Conservation (phyloP, 179 eudicot genomes). For the Beta lomatogona region DNA sequence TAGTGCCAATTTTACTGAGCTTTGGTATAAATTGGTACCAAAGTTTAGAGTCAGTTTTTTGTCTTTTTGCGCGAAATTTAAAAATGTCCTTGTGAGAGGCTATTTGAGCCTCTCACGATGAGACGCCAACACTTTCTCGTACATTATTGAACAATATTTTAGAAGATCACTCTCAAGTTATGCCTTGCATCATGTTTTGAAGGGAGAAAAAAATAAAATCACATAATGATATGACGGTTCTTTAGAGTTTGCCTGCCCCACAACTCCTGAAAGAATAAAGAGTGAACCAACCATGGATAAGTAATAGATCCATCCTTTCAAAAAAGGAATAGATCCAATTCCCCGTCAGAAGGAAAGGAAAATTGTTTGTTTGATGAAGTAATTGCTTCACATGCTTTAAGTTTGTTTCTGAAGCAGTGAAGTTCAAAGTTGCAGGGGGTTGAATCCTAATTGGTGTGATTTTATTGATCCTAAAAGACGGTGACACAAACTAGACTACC, state of each 20-base stretch:
- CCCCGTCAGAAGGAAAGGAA: not conserved
- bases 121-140: too few relatives aligned
- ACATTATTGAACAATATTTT: too few relatives aligned
- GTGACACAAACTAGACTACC: slow-evolving; percentile 14
- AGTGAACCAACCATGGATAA: not conserved
- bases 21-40: too few relatives aligned
- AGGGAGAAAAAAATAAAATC: too few relatives aligned
- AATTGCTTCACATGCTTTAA: slow-evolving; percentile 12
- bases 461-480: slow-evolving; percentile 19
- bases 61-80: too few relatives aligned
- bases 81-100: too few relatives aligned
- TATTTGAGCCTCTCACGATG: too few relatives aligned
- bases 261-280: not conserved
- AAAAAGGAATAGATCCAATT: not conserved
- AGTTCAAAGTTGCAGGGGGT: not conserved
- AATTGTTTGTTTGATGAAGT: not conserved
- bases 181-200: too few relatives aligned
- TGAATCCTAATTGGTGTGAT: slow-evolving; percentile 17
- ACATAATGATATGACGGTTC: not conserved
- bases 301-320: not conserved
- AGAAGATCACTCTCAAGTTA: too few relatives aligned
- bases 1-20: too few relatives aligned
- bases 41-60: too few relatives aligned
- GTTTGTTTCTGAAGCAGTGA: not conserved
- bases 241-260: not conserved